A percentile compares a stretch with the other conserved stretches of the same genome.
Conservation (phyloP, 2,329 filamentous ascomycete species). For the Neocucurbitaria cava region DNA sequence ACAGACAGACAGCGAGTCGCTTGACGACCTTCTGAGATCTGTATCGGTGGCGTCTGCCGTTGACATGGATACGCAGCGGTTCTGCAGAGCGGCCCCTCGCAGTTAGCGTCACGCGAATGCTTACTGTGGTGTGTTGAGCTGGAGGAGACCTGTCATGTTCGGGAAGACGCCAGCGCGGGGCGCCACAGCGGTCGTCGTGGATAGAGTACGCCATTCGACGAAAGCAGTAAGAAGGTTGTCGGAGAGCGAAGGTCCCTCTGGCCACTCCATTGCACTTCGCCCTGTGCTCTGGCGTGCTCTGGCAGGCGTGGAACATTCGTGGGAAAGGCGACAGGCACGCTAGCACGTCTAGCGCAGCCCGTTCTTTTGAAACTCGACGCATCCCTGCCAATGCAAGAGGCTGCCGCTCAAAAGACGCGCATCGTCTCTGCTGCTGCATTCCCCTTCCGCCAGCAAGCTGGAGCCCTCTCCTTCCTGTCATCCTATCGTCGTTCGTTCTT, state of each 20-base stretch:
- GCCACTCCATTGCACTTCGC: too few relatives aligned
- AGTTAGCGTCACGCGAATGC: neutral
- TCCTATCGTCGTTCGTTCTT: neutral
- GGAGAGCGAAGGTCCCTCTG: neutral
- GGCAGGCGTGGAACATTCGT: slow-evolving; percentile 7
- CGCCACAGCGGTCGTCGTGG: neutral
- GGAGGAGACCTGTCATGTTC: neutral
- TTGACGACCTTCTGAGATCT: neutral
- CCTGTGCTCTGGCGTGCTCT: neutral
- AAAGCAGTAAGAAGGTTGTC: neutral
- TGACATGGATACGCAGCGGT: neutral
- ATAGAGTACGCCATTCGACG: too few relatives aligned
- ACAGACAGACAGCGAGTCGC: neutral
- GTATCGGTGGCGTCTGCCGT: neutral
- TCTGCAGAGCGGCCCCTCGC: neutral
- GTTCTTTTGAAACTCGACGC: slow-evolving; percentile 12
- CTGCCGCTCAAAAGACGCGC: neutral
- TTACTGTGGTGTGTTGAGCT: neutral
- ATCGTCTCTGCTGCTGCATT: neutral
- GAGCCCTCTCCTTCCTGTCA: neutral
- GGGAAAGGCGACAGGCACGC: slow-evolving; percentile 5
- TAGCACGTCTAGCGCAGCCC: slow-evolving; percentile 3
- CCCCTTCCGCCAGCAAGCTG: neutral
- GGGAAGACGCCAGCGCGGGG: neutral
- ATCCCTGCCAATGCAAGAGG: slow-evolving; percentile 10